Evolutionary conservation across 352 stramenopile genomes (phyloP), one percentile per base, ranked within the genome.

Genomic region (Phytophthora citrophthora): DNA sequence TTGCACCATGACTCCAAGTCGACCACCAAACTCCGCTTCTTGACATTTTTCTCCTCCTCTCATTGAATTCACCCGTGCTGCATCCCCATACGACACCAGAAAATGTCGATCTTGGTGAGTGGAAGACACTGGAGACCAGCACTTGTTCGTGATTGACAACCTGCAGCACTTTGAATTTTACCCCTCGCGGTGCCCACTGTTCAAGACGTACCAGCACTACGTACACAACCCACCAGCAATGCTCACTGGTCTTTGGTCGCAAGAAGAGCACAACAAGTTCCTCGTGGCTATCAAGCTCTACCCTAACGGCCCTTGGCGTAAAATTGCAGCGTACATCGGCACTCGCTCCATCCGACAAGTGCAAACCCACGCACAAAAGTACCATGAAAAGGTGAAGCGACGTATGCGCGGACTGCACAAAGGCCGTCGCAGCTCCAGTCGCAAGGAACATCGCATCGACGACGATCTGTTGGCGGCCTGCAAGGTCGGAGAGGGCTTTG

Each of bases 301-400:
- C 49, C 79, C 81, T 2, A 41, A 79, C 18, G 81, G 81, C 0
- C 79, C 81, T 23, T 90, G 81, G 81, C 76, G 74, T 23, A 72
- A 68, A 13, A 55, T 90, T 15, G 77, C 77, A 2, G 72, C 64
- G 13, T 63, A 75, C 49, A 70, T 90, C n/a, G 69, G 72, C 46
- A 88, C 79, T 11, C 77, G 81, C 41, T 79, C 69, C 36, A 77
- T 83, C 18, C 79, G 79, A 1, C 81, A 90, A 64, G 74, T 82
- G 47, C 79, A 86, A 36, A 90, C 81, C 1, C 81, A 90, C 57
- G 75, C 76, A 29, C 79, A 89, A 44, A 88, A 87, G 57, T 86
- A 83, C 52, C 73, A 85, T 27, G 79, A 91, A 29, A 88, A 88
- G 41, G 68, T 86, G 26, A 68, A 68, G 46, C 74, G 79, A 1